Base-by-base conservation (phyloP, 257 asterid genomes). In the Osmanthus fragrans region DNA sequence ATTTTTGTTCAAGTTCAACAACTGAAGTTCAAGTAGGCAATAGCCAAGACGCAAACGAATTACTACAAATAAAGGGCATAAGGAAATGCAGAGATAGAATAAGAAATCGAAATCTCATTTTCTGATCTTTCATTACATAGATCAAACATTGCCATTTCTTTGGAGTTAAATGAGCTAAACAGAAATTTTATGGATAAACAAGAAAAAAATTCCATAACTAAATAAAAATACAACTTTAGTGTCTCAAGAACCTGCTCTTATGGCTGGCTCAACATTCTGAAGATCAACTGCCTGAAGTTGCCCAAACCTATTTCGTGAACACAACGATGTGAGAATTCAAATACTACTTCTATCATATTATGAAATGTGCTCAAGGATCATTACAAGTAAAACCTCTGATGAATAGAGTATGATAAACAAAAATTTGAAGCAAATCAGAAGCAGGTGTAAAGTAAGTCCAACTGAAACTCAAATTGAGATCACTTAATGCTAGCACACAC, bases 201-300 rank as follows among this genome's bases (percentile, higher is more conserved):
- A 18, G 9, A 19, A 70, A 15, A 21, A 65, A 23, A 37, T 70
- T 67, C 29, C 60, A 67, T 3, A 68, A 13, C 32, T 37, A 2
- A 34, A 23, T 21, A 15, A 21, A 73, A 66, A 73, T 39, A 68
- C 2, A 40, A 13, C 21, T 51, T 64, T 65, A 73, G 72, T 25
- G 64, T 73, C 32, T 73, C 7, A 77, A 36, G 73, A 32, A 92
- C 98, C 98, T 89, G 97, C 97, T 78, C 96, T 88, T 65, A 95
- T 77, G 73, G 97, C 92, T 54, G 99, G 98, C 85, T 90, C 97
- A 68, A 95, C 69, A 80, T 91, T 93, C 80, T 87, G 85, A 71
- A 95, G 94, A 84, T 91, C 99, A 78, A 91, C 94, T 1, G 89
- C 94, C 86, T 95, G 96, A 84, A 95, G 98, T 85, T 95, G 96